phyloP scores from a whole-genome alignment of 2,329 filamentous ascomycete species.

The Fusarium floridanum region DNA sequence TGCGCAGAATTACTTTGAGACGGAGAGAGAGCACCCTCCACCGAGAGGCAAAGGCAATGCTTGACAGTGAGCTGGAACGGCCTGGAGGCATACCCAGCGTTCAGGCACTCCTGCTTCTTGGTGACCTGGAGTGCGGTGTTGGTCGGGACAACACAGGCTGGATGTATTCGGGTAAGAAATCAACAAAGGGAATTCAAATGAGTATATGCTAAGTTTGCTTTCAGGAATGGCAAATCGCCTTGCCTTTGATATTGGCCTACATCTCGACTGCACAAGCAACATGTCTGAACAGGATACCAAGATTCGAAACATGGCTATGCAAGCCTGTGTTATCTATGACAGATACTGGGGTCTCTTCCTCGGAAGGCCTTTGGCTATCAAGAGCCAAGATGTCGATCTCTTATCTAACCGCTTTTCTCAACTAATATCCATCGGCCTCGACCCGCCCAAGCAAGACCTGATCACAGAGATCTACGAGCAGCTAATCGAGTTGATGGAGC shows the following conservation, averaged over 20 bases:
- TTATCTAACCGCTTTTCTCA: slow-evolving; percentile 60
- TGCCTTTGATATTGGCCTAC: slow-evolving; percentile 62
- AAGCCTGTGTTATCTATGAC: slow-evolving; percentile 66
- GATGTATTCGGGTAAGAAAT: slow-evolving; percentile 64
- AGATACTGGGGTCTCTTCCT: slow-evolving; percentile 69
- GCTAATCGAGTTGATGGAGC: slow-evolving; percentile 67
- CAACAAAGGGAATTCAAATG: not conserved
- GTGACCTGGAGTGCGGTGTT: slow-evolving; percentile 66
- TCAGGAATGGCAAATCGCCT: slow-evolving; percentile 59
- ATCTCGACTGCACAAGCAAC: slow-evolving; percentile 59
- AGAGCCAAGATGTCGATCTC: slow-evolving; percentile 63
- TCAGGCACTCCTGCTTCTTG: slow-evolving; percentile 64
- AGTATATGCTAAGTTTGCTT: not conserved
- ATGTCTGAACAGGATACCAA: slow-evolving; percentile 61
- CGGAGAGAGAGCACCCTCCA: slow-evolving; percentile 65
- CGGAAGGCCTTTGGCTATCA: slow-evolving; percentile 66
- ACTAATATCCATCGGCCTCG: slow-evolving; percentile 52
- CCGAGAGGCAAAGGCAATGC: slow-evolving; percentile 66
- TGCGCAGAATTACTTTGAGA: slow-evolving; percentile 60
- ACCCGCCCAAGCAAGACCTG: slow-evolving; percentile 30
- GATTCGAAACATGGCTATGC: slow-evolving; percentile 64
- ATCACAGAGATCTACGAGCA: slow-evolving; percentile 61
- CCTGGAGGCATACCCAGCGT: slow-evolving; percentile 66
- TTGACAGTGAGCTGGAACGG: slow-evolving; percentile 65
- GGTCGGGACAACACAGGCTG: slow-evolving; percentile 67